These are phyloP conservation scores for Backusella tuberculispora DNA, from an alignment of 192 early-diverging fungal species.

Conservation along the genomic window DNA sequence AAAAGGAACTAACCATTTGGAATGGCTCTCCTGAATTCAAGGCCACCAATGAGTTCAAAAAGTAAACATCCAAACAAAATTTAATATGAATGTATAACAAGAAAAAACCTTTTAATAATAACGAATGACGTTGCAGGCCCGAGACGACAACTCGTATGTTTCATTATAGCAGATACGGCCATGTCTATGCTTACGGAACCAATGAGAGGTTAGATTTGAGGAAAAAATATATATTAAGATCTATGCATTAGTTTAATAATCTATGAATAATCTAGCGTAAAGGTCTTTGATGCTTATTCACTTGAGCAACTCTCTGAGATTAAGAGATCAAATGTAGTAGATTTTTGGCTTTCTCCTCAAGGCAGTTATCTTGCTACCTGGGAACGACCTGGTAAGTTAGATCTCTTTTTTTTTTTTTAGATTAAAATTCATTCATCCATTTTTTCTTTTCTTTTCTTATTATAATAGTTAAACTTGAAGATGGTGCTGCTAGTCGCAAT, in stretches of 20 bases:
- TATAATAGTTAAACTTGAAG: constrained; percentile 67
- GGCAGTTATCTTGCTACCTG: constrained; percentile 91
- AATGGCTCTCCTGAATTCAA: constrained; percentile 57
- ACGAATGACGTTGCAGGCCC: constrained; percentile 35
- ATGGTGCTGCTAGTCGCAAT: constrained; percentile 74
- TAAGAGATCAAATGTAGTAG: constrained; percentile 67
- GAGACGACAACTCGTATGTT: constrained; percentile 54
- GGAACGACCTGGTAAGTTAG: constrained; percentile 73
- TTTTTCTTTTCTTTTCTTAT: not conserved
- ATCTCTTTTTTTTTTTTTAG: not conserved
- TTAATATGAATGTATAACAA: not conserved
- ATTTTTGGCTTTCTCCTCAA: constrained; percentile 90
- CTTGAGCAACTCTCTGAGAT: constrained; percentile 67
- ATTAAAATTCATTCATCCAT: not conserved
- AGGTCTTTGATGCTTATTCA: constrained; percentile 72
- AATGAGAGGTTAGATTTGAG: constrained; percentile 53
- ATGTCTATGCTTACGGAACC: constrained; percentile 67
- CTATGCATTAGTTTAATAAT: not conserved
- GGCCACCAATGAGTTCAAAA: constrained; percentile 52
- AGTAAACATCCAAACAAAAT: constrained; percentile 40
- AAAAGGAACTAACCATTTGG: constrained; percentile 57
- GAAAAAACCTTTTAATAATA: constrained; percentile 6
- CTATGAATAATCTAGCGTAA: constrained; percentile 52
- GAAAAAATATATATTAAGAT: not conserved
- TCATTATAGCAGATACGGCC: constrained; percentile 77